Evolutionary conservation across 306 rosid genomes (phyloP), one percentile per base, ranked within the genome.

Genomic region (Vigna mungo): DNA sequence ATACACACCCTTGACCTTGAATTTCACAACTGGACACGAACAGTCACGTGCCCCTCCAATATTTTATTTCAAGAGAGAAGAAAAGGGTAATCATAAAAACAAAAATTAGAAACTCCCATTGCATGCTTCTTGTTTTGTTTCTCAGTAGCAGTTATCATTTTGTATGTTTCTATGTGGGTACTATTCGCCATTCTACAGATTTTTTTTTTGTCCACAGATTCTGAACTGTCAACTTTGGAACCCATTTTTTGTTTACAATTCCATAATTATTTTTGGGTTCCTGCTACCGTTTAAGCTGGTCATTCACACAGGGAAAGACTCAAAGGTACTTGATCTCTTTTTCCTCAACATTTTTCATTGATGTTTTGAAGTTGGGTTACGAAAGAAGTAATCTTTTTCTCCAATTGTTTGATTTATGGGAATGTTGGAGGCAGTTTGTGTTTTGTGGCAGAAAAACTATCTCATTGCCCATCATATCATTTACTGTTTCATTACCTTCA

Each of bases 41-140:
- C 82, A 64, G 71, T 84, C 97, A 90, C 95, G 88, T 88, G 93
- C 87, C 74, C 47, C 6, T 34, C 63, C 53, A 32, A 54, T 41
- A 54, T 64, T 69, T 55, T 65, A 64, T 64, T 36, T 32, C 7
- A 14, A 15, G 9, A 55, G 9, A 46, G 47, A 9, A 59, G 25
- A 68, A 71, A 83, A 68, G 69, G 75, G 78, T 54, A 74, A 78
- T 81, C 76, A 1, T 32, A 67, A 86, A 83, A 65, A 63, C 86
- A 85, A 84, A 82, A 76, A 82, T 79, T 71, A 39, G 85, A 83
- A 81, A 52, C 55, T 74, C 80, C 81, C 12, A 58, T 74, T 44
- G 77, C 48, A n/a, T n/a, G 27, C 71, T 39, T 41, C 63, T 72
- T 6, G 68, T 55, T 68, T 41, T 43, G 44, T 73, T 41, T 73